phyloP scores from a whole-genome alignment of 768 basidiomycete species.

The Pulveroboletus sp. region DNA sequence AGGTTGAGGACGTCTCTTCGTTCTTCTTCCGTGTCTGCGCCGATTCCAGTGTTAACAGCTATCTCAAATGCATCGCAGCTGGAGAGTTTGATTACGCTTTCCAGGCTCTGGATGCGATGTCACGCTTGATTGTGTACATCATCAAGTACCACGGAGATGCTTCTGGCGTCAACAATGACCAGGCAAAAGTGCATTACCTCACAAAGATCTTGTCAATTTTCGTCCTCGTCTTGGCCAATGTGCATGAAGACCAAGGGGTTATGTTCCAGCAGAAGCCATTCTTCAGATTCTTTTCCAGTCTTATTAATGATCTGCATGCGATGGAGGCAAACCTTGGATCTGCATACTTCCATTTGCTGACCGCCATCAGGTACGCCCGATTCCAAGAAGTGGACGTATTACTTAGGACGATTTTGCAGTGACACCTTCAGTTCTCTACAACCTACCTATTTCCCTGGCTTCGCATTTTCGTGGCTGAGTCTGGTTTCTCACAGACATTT shows the following conservation, averaged over 20 bases:
- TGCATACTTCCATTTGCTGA: conserved; percentile 84
- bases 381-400: not conserved
- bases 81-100: conserved; percentile 77
- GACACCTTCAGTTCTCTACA: conserved; percentile 95
- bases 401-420: conserved; percentile 36
- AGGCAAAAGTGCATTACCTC: conserved; percentile 93
- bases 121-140: conserved; percentile 92
- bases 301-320: conserved; percentile 85
- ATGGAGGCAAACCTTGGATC: conserved; percentile 82
- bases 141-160: conserved; percentile 99
- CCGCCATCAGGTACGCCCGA: conserved; percentile 70
- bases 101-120: conserved; percentile 93
- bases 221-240: conserved; percentile 89
- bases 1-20: conserved; percentile 92
- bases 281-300: conserved; percentile 96
- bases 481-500: conserved; percentile 93
- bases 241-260: conserved; percentile 89
- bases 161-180: conserved; percentile 85
- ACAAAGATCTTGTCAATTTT: conserved; percentile 97
- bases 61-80: conserved; percentile 66
- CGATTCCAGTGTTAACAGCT: conserved; percentile 88
- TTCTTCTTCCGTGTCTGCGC: conserved; percentile 99
- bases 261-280: conserved; percentile 97
- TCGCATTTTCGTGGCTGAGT: conserved; percentile 97
- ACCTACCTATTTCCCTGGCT: conserved; percentile 94